Evolutionary conservation across 2,329 filamentous ascomycete species (phyloP).

Genomic region (Ophiosphaerella korrae): DNA sequence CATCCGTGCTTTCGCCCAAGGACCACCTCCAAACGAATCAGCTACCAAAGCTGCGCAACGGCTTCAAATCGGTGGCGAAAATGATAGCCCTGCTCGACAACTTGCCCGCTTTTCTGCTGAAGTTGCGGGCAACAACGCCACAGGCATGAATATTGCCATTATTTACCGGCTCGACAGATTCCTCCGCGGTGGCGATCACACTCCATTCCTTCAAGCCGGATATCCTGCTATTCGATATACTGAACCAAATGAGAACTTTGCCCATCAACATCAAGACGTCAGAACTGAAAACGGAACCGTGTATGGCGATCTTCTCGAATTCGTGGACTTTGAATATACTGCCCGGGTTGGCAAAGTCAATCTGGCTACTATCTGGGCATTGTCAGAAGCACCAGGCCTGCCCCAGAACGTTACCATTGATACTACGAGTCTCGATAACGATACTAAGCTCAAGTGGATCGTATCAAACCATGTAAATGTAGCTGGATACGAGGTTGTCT

Average conservation of each 20-base stretch:
- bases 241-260: slow-evolving; percentile 63
- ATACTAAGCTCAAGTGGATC: slow-evolving; percentile 57
- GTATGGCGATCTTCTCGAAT: slow-evolving; percentile 62
- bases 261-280: slow-evolving; percentile 63
- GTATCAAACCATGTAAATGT: slow-evolving; percentile 49
- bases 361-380: slow-evolving; percentile 59
- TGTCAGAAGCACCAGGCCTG: slow-evolving; percentile 58
- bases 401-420: slow-evolving; percentile 58
- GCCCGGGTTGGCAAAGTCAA: slow-evolving; percentile 62
- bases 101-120: slow-evolving; percentile 62
- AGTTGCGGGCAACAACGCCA: slow-evolving; percentile 57
- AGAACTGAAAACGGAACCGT: slow-evolving; percentile 57
- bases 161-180: slow-evolving; percentile 64
- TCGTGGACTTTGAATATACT: slow-evolving; percentile 62
- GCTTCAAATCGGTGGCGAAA: slow-evolving; percentile 54
- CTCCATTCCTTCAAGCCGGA: slow-evolving; percentile 60
- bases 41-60: slow-evolving; percentile 45
- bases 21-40: slow-evolving; percentile 53
- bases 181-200: slow-evolving; percentile 62
- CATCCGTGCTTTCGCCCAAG: slow-evolving; percentile 61
- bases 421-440: slow-evolving; percentile 54
- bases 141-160: slow-evolving; percentile 61
- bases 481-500: slow-evolving; percentile 61
- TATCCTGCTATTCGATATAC: slow-evolving; percentile 63
- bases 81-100: slow-evolving; percentile 61